Percentiles rank a stretch among this genome's conserved stretches.
These are phyloP conservation scores for Cryoendolithus antarcticus DNA, from an alignment of 2,329 filamentous ascomycete genomes.

Conservation along the genomic window DNA sequence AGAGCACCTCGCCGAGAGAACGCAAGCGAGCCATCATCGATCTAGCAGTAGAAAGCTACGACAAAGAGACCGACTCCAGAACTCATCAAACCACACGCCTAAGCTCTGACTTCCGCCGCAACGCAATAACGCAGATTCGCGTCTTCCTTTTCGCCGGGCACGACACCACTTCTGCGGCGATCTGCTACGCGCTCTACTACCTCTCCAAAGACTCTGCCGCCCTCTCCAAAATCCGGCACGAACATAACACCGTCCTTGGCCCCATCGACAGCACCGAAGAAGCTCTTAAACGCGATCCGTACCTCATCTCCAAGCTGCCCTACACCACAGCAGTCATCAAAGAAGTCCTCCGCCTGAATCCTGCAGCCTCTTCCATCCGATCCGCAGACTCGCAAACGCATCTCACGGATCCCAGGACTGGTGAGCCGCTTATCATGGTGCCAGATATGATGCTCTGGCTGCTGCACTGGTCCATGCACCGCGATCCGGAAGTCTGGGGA, in stretches of 20 bases:
- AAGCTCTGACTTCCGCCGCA: conserved; percentile 21
- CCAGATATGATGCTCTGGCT: conserved; percentile 32
- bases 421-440: conserved; percentile 30
- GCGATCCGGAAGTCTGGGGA: conserved; percentile 26
- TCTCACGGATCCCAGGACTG: conserved; percentile 29
- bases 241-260: conserved; percentile 34
- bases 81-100: conserved; percentile 12
- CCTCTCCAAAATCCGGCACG: conserved; percentile 27
- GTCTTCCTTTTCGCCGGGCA: conserved; percentile 29
- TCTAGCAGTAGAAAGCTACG: conserved; percentile 23
- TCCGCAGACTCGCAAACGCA: conserved; percentile 21
- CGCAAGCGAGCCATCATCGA: conserved; percentile 15
- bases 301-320: conserved; percentile 37
- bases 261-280: conserved; percentile 9
- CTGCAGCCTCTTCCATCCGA: conserved; percentile 33
- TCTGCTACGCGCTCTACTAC: conserved; percentile 26
- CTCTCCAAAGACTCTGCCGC: conserved; percentile 22
- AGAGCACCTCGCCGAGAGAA: neutral
- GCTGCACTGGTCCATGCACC: conserved; percentile 24
- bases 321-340: conserved; percentile 41
- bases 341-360: conserved; percentile 40
- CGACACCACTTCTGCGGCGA: conserved; percentile 25
- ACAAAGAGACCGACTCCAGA: conserved; percentile 15
- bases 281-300: conserved; percentile 30
- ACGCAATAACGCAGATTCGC: conserved; percentile 23